A percentile compares a stretch with the other conserved stretches of the same genome.
phyloP scores from a whole-genome alignment of 2,329 filamentous ascomycete species.

The Ascocoryne sarcoides region DNA sequence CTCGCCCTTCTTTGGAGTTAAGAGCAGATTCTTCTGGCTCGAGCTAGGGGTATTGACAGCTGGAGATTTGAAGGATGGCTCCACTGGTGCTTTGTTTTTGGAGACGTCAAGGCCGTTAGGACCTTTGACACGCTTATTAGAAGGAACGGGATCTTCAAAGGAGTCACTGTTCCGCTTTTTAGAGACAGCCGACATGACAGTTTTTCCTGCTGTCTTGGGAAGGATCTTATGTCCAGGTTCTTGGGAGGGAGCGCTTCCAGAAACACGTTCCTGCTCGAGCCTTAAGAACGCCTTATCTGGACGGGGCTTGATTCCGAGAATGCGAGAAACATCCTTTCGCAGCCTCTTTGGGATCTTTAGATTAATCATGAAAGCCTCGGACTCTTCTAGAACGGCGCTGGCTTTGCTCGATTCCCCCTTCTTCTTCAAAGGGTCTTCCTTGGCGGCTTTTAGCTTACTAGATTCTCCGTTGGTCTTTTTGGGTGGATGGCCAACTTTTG shows the following conservation, averaged over 20 bases:
- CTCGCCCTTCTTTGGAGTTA: constrained; percentile 36
- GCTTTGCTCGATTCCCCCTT: background rate
- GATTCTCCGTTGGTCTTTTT: constrained; percentile 20
- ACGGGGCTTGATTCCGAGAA: constrained; percentile 20
- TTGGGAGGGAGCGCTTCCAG: background rate
- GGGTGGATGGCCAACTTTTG: constrained; percentile 26
- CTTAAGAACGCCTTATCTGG: constrained; percentile 11
- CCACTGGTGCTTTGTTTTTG: constrained; percentile 31
- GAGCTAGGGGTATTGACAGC: constrained; percentile 17
- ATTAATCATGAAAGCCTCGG: constrained; percentile 19
- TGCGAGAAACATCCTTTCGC: constrained; percentile 20
- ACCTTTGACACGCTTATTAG: constrained; percentile 30
- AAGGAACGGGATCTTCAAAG: constrained; percentile 19
- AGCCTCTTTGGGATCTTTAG: constrained; percentile 25
- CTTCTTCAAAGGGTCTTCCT: no score
- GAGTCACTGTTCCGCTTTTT: constrained; percentile 21
- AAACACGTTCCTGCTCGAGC: constrained; percentile 14
- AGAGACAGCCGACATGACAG: constrained; percentile 1
- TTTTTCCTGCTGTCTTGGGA: background rate
- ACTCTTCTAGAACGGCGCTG: background rate
- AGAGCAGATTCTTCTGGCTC: constrained; percentile 24
- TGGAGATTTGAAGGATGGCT: constrained; percentile 29
- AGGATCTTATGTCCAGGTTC: background rate
- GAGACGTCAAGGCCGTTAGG: constrained; percentile 22
- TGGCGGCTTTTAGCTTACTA: constrained; percentile 9